A percentile compares a stretch with the other conserved stretches of the same genome.
Evolutionary conservation across 331 rosid genomes (phyloP).

Genomic region (Acacia concinna): DNA sequence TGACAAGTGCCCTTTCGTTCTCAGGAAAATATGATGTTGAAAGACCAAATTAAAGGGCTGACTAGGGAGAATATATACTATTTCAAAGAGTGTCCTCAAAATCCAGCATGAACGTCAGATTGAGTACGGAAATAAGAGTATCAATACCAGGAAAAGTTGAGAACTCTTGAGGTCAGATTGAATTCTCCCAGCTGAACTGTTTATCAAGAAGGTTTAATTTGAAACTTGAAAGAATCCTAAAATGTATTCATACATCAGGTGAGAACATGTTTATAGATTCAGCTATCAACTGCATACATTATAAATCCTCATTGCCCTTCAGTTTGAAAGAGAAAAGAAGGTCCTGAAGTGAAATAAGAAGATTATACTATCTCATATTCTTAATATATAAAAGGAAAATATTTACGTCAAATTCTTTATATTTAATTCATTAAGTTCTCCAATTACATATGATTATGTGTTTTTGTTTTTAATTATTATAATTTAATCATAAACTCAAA

Average conservation of each 20-base stretch:
- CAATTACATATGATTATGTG: too few relatives aligned
- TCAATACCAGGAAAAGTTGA: conserved; percentile 87
- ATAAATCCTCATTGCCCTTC: background rate
- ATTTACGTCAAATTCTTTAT: too few relatives aligned
- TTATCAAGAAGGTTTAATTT: background rate
- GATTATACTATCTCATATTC: background rate
- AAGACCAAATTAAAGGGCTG: too few relatives aligned
- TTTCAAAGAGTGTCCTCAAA: conserved; percentile 60
- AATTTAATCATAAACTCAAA: too few relatives aligned
- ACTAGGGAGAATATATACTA: conserved; percentile 65
- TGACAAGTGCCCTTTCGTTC: conserved; percentile 13
- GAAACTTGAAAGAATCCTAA: background rate
- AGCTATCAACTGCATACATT: background rate
- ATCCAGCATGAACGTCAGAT: conserved; percentile 84
- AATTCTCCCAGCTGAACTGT: background rate
- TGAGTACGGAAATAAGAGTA: conserved; percentile 64
- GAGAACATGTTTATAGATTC: background rate
- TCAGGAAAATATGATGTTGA: conserved; percentile 83
- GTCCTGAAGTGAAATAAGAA: background rate
- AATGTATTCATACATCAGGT: background rate
- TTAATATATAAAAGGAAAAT: too few relatives aligned
- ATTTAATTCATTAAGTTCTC: too few relatives aligned
- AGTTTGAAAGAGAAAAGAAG: background rate
- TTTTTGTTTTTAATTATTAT: too few relatives aligned
- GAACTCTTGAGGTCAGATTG: conserved; percentile 79